phyloP scores from a whole-genome alignment of 1,139 yeast genomes.

The Saccharomyces hybrid region DNA sequence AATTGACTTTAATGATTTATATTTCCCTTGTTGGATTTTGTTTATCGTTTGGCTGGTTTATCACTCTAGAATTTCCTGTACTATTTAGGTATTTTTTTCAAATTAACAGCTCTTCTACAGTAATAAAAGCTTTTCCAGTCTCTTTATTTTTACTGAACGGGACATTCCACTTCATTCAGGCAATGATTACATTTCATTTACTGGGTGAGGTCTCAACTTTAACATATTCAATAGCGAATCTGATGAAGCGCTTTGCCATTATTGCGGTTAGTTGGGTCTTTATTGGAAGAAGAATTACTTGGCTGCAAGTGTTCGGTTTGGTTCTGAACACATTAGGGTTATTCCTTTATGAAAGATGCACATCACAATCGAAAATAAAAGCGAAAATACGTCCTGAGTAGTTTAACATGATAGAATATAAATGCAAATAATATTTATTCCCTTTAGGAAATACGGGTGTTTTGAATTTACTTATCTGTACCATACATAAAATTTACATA shows the following conservation, averaged over 20 bases:
- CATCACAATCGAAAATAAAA: conserved; percentile 9
- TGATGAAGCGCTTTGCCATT: conserved; percentile 81
- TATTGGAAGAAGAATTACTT: conserved; percentile 18
- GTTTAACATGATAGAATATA: background rate
- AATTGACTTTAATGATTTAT: conserved; percentile 76
- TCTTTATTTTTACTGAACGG: conserved; percentile 47
- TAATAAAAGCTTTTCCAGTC: conserved; percentile 32
- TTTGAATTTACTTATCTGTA: background rate
- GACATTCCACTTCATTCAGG: conserved; percentile 76
- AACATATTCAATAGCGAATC: conserved; percentile 86
- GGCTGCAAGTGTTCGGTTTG: conserved; percentile 23
- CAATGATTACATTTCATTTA: conserved; percentile 81
- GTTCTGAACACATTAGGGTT: conserved; percentile 25
- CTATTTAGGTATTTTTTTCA: conserved; percentile 15
- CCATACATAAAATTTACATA: background rate
- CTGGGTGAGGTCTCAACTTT: conserved; percentile 87
- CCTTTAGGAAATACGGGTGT: background rate
- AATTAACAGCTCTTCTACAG: conserved; percentile 10
- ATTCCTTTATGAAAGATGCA: conserved; percentile 26
- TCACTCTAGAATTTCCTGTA: conserved; percentile 52
- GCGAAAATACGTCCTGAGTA: conserved; percentile 10
- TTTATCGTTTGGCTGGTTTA: conserved; percentile 74
- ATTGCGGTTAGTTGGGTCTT: conserved; percentile 58
- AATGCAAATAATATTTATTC: background rate
- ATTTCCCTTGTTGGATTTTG: conserved; percentile 76